Conservation (phyloP, 1,284 basidiomycete species). For the Marasmius sp. region DNA sequence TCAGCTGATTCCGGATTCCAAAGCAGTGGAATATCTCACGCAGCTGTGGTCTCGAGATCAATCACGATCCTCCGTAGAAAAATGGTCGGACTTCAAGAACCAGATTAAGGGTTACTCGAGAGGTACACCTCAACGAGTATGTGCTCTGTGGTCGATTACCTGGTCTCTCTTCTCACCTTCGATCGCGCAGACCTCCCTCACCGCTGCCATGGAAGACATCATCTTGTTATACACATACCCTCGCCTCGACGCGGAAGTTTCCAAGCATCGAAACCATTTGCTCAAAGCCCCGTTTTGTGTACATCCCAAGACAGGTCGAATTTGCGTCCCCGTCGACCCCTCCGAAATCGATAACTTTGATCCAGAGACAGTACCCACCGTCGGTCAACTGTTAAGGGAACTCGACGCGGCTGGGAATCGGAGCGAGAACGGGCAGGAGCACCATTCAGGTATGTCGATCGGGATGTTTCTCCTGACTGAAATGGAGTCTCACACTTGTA, state of each 20-base stretch:
- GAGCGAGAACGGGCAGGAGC: constrained; percentile 33
- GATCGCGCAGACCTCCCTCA: constrained; percentile 20
- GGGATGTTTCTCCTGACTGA: background rate
- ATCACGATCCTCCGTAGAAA: constrained; percentile 55
- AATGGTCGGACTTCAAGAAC: constrained; percentile 73
- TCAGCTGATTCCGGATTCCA: constrained; percentile 70
- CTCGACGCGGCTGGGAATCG: constrained; percentile 51
- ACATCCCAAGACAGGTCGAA: constrained; percentile 93
- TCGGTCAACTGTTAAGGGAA: constrained; percentile 80
- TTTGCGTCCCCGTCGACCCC: constrained; percentile 94
- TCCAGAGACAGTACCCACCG: constrained; percentile 85
- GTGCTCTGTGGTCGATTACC: constrained; percentile 9
- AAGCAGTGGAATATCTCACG: constrained; percentile 48
- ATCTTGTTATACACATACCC: constrained; percentile 96
- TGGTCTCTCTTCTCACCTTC: background rate
- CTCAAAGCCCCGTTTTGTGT: constrained; percentile 97
- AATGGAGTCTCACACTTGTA: constrained; percentile 1
- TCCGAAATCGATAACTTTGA: constrained; percentile 80
- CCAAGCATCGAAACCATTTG: constrained; percentile 96
- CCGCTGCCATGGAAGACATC: constrained; percentile 74
- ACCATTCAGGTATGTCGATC: constrained; percentile 45
- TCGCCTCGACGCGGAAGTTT: constrained; percentile 94
- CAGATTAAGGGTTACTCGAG: constrained; percentile 33
- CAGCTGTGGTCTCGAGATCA: constrained; percentile 65
- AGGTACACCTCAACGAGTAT: constrained; percentile 30